Evolutionary conservation across 306 rosid genomes (phyloP), one percentile per base, ranked within the genome.

Genomic region (Vigna mungo): DNA sequence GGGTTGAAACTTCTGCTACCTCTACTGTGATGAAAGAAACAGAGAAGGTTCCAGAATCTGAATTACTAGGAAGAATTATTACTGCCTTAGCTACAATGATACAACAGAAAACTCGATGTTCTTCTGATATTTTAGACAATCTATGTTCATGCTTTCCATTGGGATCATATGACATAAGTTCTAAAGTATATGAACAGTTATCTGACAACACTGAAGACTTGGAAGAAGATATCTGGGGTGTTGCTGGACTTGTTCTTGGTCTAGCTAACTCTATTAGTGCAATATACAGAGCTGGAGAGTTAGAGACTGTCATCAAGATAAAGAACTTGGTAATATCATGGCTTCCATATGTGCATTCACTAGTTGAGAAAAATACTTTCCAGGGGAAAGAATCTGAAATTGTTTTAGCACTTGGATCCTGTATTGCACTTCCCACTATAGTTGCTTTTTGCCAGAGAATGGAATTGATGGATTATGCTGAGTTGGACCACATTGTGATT

Each of bases 191-290:
- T 75, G 87, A 81, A 73, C 78, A 56, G 51, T 76, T 86, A 48
- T 70, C 61, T 74, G 90, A 83, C 73, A 86, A 84, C 47, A 56
- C 52, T 74, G 85, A 81, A 74, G 89, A 90, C 77, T 73, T 77
- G 75, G 91, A 89, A 67, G 98, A 95, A 79, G 98, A 95, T 82
- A 86, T 90, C 73, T 92, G 97, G 97, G 98, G 97, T 84, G 87
- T 95, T 82, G 89, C 97, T 79, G 98, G 98, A 82, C 93, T 95
- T 82, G 91, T 95, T 71, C 87, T 92, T 82, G 98, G 98, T 82
- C 85, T 92, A 87, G 92, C 92, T 13, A 85, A 85, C 69, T 83
- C 93, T 58, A 72, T 92, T 43, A 69, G 87, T 82, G 96, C 96
- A 66, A 32, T 92, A 78, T 90, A 89, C 88, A 85, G 93, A 85